Percentiles rank a stretch among this genome's conserved stretches.
Evolutionary conservation across 2,329 filamentous ascomycete genomes (phyloP).

Genomic region (Hysterium pulicare): DNA sequence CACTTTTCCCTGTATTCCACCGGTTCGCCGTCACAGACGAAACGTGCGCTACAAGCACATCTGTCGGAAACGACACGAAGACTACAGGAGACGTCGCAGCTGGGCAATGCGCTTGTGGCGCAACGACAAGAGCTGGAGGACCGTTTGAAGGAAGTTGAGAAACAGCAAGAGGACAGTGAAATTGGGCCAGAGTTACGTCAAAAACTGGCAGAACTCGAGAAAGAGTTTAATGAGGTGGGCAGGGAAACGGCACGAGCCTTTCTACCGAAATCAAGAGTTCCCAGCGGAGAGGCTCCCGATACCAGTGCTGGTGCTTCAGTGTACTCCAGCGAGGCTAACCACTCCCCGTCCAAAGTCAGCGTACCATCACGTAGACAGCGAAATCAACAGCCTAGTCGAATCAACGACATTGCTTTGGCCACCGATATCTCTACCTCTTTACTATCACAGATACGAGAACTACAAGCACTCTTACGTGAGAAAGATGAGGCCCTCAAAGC

Average conservation of each 20-base stretch:
- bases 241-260: conserved; percentile 86
- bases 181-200: conserved; percentile 78
- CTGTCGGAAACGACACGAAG: conserved; percentile 87
- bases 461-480: conserved; percentile 81
- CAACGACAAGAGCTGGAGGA: conserved; percentile 82
- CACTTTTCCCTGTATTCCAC: conserved; percentile 73
- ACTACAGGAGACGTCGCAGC: conserved; percentile 83
- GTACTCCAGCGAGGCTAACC: conserved; percentile 79
- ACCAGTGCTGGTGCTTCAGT: conserved; percentile 35
- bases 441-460: conserved; percentile 85
- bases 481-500: conserved; percentile 82
- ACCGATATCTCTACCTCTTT: conserved; percentile 95
- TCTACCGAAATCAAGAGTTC: conserved; percentile 73
- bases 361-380: conserved; percentile 84
- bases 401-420: conserved; percentile 97
- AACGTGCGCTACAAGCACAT: conserved; percentile 84
- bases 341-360: conserved; percentile 83
- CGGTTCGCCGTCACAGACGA: conserved; percentile 80
- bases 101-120: conserved; percentile 82
- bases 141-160: conserved; percentile 79
- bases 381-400: conserved; percentile 82
- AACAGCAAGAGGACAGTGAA: conserved; percentile 65
- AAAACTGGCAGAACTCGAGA: conserved; percentile 82
- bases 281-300: conserved; percentile 50
- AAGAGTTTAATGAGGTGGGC: conserved; percentile 91